A percentile compares a stretch with the other conserved stretches of the same genome.
These are phyloP conservation scores for Phytophthora melonis DNA, from an alignment of 352 stramenopile species.

Conservation along the genomic window DNA sequence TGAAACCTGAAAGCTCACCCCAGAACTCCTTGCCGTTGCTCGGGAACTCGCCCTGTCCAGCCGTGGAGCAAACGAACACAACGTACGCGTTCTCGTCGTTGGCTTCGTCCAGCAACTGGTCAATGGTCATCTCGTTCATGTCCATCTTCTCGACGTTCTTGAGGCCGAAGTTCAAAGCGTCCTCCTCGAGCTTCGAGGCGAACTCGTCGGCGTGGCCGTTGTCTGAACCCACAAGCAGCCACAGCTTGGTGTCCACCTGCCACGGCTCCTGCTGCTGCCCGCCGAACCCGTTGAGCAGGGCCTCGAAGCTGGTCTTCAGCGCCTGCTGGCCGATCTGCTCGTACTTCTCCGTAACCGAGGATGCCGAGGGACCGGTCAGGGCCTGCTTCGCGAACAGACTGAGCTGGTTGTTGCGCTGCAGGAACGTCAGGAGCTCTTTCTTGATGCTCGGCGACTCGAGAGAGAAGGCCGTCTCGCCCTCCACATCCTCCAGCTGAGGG, in stretches of 20 bases:
- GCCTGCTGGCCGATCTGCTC: constrained; percentile 83
- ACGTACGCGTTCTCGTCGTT: constrained; percentile 80
- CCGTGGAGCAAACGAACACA: constrained; percentile 83
- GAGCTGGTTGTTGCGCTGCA: constrained; percentile 91
- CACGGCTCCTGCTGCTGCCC: constrained; percentile 55
- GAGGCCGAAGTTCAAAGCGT: constrained; percentile 72
- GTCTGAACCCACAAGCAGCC: constrained; percentile 80
- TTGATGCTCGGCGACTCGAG: constrained; percentile 93
- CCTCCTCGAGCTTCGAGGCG: constrained; percentile 73
- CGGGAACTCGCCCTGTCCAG: constrained; percentile 83
- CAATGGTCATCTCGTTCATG: constrained; percentile 85
- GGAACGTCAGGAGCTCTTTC: constrained; percentile 90
- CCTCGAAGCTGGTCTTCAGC: constrained; percentile 86
- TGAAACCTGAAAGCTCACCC: constrained; percentile 65
- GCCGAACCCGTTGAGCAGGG: constrained; percentile 76
- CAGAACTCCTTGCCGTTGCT: constrained; percentile 87
- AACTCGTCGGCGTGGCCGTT: constrained; percentile 82
- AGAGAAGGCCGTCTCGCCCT: constrained; percentile 90
- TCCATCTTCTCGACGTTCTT: constrained; percentile 86
- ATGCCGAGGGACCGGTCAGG: constrained; percentile 42
- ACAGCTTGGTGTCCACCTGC: constrained; percentile 80
- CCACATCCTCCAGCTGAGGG: constrained; percentile 75
- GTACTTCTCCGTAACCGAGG: constrained; percentile 73
- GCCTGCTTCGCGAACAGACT: constrained; percentile 90
- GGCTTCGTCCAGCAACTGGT: constrained; percentile 71